These are phyloP conservation scores for Ramalina peruviana DNA, from an alignment of 495 filamentous ascomycete species.

Conservation along the genomic window DNA sequence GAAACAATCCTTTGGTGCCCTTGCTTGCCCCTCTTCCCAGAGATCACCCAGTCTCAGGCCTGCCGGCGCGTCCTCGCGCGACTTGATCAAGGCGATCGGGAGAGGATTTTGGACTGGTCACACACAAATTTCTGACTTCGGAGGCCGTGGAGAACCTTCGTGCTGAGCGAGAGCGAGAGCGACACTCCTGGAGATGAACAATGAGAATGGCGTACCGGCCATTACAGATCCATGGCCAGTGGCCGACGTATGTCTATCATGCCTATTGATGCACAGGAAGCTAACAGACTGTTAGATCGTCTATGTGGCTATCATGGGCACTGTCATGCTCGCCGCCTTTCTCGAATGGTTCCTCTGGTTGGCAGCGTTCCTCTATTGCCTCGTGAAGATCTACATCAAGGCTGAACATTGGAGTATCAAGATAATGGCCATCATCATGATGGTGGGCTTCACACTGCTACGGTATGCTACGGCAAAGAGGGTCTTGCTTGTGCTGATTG, in stretches of 20 bases:
- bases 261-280: not conserved
- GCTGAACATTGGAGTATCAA: conserved; percentile 75
- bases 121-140: too few species aligned
- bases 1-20: too few species aligned
- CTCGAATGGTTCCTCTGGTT: conserved; percentile 95
- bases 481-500: not conserved
- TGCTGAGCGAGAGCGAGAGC: too few species aligned
- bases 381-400: conserved; percentile 78
- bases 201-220: conserved; percentile 3
- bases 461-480: conserved; percentile 38
- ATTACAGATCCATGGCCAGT: conserved; percentile 40
- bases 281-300: conserved; percentile 42
- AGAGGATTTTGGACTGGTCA: too few species aligned
- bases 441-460: conserved; percentile 54
- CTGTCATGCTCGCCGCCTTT: conserved; percentile 70
- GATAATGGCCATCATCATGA: conserved; percentile 62
- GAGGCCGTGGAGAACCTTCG: too few species aligned
- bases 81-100: too few species aligned
- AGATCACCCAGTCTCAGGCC: too few species aligned
- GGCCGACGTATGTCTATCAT: conserved; percentile 43
- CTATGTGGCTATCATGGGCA: conserved; percentile 69
- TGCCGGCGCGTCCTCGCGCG: too few species aligned
- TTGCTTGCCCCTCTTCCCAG: too few species aligned
- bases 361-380: conserved; percentile 80
- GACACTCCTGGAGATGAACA: not conserved